A percentile compares a stretch with the other conserved stretches of the same genome.
Conservation (phyloP, 1,284 basidiomycete genomes). For the Rhizoctonia solani region DNA sequence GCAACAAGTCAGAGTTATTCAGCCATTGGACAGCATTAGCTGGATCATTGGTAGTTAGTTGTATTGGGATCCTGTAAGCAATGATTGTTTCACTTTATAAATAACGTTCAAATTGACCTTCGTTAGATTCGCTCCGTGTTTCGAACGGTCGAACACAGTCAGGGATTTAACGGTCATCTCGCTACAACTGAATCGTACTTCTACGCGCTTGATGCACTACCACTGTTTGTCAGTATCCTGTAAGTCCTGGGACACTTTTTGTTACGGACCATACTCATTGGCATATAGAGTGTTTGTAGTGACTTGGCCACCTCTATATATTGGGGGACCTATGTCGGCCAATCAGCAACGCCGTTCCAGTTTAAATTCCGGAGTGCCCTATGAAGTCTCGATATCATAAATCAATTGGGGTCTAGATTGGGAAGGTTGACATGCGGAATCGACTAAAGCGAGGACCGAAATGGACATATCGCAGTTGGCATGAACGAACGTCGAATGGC, state of each 20-base stretch:
- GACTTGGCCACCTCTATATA: slow-evolving; percentile 7
- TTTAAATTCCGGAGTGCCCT: too few species aligned
- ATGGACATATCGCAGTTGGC: too few species aligned
- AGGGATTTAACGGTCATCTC: slow-evolving; percentile 66
- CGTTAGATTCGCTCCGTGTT: slow-evolving; percentile 66
- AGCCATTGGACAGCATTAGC: slow-evolving; percentile 64
- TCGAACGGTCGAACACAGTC: slow-evolving; percentile 65
- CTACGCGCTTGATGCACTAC: slow-evolving; percentile 68
- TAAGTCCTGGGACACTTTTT: not conserved
- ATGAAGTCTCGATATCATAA: too few species aligned
- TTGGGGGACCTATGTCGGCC: too few species aligned
- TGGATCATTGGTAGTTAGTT: slow-evolving; percentile 61
- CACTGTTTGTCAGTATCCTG: slow-evolving; percentile 63
- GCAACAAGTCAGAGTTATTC: slow-evolving; percentile 50
- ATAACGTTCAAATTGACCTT: not conserved
- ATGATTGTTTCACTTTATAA: not conserved
- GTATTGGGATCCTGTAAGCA: slow-evolving; percentile 61
- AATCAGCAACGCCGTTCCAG: too few species aligned
- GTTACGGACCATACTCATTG: not conserved
- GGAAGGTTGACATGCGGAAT: too few species aligned
- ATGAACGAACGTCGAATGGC: too few species aligned
- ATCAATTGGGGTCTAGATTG: too few species aligned
- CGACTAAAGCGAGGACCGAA: too few species aligned
- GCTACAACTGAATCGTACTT: slow-evolving; percentile 66
- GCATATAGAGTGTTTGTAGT: not conserved